Conservation (phyloP, 2,329 filamentous ascomycete genomes). For the Mycosphaerella arachidis region DNA sequence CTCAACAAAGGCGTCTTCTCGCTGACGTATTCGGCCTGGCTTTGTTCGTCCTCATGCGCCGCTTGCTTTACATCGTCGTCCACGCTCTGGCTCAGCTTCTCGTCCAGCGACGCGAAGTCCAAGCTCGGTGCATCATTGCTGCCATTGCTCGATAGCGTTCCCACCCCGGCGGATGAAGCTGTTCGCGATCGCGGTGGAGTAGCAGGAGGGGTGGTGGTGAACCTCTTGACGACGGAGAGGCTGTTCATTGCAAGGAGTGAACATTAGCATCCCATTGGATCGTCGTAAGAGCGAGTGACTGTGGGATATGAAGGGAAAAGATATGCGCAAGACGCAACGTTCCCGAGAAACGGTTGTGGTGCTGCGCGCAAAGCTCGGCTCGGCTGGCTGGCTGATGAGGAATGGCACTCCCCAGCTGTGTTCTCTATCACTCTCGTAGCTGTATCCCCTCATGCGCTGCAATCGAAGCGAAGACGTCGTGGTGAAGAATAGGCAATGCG, state of each 20-base stretch:
- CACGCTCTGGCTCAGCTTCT: slow-evolving; percentile 21
- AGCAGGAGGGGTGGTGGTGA: slow-evolving; percentile 54
- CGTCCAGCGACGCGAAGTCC: slow-evolving; percentile 22
- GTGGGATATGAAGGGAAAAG: neutral
- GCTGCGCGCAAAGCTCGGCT: slow-evolving; percentile 1
- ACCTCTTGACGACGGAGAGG: slow-evolving; percentile 84
- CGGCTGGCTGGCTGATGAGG: neutral
- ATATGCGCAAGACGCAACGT: neutral
- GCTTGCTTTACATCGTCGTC: slow-evolving; percentile 18
- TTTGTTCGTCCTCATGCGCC: slow-evolving; percentile 15
- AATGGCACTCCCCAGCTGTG: neutral
- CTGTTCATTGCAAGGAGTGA: slow-evolving; percentile 71
- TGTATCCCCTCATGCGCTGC: neutral
- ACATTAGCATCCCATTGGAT: slow-evolving; percentile 33
- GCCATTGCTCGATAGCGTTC: slow-evolving; percentile 10
- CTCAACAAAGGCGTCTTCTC: slow-evolving; percentile 68
- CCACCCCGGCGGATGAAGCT: slow-evolving; percentile 23
- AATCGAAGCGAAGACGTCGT: neutral
- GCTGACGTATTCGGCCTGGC: slow-evolving; percentile 34
- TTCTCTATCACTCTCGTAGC: neutral
- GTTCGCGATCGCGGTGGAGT: slow-evolving; percentile 48
- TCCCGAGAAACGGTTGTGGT: neutral
- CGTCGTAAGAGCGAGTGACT: neutral
- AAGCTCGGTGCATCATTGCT: slow-evolving; percentile 9
- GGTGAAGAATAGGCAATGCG: neutral